These are phyloP conservation scores for Hypoxylon subgilvum DNA, from an alignment of 495 filamentous ascomycete genomes.

Conservation along the genomic window DNA sequence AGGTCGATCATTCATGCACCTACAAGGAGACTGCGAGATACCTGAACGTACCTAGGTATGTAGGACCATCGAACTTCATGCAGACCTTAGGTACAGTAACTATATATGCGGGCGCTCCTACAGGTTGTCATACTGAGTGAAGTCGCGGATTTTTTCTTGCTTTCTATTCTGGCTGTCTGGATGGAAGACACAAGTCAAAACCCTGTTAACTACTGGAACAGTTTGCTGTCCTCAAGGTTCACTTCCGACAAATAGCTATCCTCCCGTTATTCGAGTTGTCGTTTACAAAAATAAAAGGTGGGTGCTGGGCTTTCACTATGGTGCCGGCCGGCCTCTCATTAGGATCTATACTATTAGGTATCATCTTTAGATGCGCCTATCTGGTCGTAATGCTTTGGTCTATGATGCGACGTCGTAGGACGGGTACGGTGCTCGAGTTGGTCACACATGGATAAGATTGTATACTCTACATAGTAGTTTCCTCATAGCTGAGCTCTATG, in stretches of 20 bases:
- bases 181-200: not conserved
- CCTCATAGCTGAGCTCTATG: not conserved
- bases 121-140: slow-evolving; percentile 23
- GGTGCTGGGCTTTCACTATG: slow-evolving; percentile 1
- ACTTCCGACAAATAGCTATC: not conserved
- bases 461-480: no score
- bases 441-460: not conserved
- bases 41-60: no score
- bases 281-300: not conserved
- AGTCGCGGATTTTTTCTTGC: slow-evolving; percentile 17
- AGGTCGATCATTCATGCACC: slow-evolving; percentile 25
- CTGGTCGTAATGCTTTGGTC: slow-evolving; percentile 15
- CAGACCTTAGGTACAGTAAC: not conserved
- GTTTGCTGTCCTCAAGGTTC: not conserved
- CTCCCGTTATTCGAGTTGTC: not conserved
- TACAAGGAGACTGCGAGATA: slow-evolving; percentile 5
- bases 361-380: slow-evolving; percentile 5
- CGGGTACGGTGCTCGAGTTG: slow-evolving; percentile 3
- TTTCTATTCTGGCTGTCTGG: not conserved
- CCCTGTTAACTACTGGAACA: not conserved
- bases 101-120: not conserved
- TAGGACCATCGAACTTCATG: slow-evolving; percentile 23
- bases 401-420: slow-evolving; percentile 15
- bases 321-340: slow-evolving; percentile 22
- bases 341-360: slow-evolving; percentile 31